Conservation (phyloP, 108 stramenopile species). For the Conticribra weissflogii region DNA sequence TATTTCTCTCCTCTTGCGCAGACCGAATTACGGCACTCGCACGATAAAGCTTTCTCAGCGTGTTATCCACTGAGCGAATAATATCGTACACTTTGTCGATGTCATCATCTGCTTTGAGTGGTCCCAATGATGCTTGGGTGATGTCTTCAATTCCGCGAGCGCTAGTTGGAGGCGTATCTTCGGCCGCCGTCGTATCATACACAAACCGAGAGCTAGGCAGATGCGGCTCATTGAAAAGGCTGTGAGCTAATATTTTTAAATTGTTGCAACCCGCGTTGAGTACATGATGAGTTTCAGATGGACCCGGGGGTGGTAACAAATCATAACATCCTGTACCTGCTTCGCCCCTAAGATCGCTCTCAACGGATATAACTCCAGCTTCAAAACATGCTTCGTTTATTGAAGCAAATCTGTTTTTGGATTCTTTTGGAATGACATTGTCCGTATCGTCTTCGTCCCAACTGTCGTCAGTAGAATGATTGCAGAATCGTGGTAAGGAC, state of each 20-base stretch:
- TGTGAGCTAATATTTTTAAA: conserved; percentile 7
- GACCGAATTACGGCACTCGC: conserved; percentile 60
- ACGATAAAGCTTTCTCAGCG: conserved; percentile 57
- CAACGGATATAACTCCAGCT: conserved; percentile 72
- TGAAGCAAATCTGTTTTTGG: background rate
- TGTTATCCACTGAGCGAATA: conserved; percentile 72
- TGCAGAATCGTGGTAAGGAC: conserved; percentile 74
- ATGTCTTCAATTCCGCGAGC: conserved; percentile 12
- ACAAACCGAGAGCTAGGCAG: conserved; percentile 17
- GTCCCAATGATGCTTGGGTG: conserved; percentile 58
- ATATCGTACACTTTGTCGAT: conserved; percentile 85
- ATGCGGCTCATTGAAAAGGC: conserved; percentile 19
- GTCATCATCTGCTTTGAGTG: conserved; percentile 79
- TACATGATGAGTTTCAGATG: conserved; percentile 71
- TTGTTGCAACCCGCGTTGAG: conserved; percentile 52
- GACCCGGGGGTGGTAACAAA: conserved; percentile 79
- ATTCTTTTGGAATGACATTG: background rate
- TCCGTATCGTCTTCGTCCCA: conserved; percentile 56
- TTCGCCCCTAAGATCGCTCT: conserved; percentile 57
- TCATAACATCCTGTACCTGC: conserved; percentile 70
- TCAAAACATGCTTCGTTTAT: conserved; percentile 53
- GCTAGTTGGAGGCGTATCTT: conserved; percentile 9
- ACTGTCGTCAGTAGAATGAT: conserved; percentile 46
- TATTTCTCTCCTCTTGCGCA: conserved; percentile 53
- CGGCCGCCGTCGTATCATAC: conserved; percentile 20